Evolutionary conservation across 2,329 filamentous ascomycete genomes (phyloP).

Genomic region (Colletotrichum tanaceti): DNA sequence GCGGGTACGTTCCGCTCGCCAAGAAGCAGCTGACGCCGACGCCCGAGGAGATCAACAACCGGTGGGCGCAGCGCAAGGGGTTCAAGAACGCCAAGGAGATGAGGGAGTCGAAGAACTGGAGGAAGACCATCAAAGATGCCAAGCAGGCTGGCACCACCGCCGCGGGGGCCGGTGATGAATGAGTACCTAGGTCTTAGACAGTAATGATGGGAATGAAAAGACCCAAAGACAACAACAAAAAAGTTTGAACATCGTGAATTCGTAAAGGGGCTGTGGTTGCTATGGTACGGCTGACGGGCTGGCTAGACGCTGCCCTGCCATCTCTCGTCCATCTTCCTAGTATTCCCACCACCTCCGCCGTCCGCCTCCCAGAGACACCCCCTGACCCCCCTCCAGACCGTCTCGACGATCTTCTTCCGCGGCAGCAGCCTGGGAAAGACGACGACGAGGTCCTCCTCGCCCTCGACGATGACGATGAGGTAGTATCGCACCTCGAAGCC

Average conservation of each 20-base stretch:
- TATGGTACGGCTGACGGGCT: background rate
- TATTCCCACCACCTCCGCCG: conserved; percentile 10
- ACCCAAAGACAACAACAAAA: conserved; percentile 4
- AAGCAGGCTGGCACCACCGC: conserved; percentile 16
- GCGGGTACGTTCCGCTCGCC: conserved; percentile 67
- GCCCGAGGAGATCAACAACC: conserved; percentile 68
- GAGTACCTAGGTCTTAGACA: background rate
- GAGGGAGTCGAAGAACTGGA: conserved; percentile 45
- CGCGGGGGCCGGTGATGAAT: conserved; percentile 26
- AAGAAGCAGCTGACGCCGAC: conserved; percentile 61
- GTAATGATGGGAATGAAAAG: conserved; percentile 1
- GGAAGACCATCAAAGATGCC: conserved; percentile 33
- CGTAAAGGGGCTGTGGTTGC: conserved; percentile 8
- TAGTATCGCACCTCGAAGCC: conserved; percentile 94
- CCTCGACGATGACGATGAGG: conserved; percentile 88
- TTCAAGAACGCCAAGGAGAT: conserved; percentile 65
- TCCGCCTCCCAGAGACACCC: conserved; percentile 81
- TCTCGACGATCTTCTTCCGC: conserved; percentile 78
- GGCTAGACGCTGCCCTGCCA: conserved; percentile 32
- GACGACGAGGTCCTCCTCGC: conserved; percentile 89
- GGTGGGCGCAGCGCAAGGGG: conserved; percentile 71
- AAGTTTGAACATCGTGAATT: conserved; percentile 24
- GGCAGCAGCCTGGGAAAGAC: conserved; percentile 90
- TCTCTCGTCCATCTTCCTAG: conserved; percentile 47
- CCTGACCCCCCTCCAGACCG: conserved; percentile 88